Evolutionary conservation across 139 green algal genomes (phyloP).

Genomic region (Micractinium conductrix): DNA sequence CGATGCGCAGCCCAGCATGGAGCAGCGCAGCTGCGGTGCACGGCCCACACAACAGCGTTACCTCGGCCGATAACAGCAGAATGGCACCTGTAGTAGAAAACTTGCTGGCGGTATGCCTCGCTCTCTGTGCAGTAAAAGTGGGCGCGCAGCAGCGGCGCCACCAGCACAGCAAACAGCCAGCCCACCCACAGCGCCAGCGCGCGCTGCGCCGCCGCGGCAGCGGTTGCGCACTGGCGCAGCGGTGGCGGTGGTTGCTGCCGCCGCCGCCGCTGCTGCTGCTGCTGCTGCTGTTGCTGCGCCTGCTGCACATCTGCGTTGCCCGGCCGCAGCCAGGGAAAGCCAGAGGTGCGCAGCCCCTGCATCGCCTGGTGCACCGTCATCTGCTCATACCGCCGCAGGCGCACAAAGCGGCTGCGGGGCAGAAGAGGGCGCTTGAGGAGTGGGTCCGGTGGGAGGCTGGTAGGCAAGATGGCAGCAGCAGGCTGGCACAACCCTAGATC

Average conservation of each 20-base stretch:
- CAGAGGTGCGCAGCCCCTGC: conserved; percentile 51
- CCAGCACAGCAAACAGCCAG: conserved; percentile 79
- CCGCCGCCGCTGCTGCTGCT: conserved; percentile 22
- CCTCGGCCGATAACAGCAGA: too few relatives aligned
- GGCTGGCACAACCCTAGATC: too few relatives aligned
- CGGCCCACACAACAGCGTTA: background rate
- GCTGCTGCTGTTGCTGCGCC: background rate
- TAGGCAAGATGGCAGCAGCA: background rate
- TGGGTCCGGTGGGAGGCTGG: too few relatives aligned
- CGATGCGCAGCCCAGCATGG: background rate
- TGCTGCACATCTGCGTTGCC: background rate
- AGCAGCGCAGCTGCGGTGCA: background rate
- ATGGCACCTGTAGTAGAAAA: conserved; percentile 86
- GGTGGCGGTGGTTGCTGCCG: background rate
- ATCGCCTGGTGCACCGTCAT: conserved; percentile 66
- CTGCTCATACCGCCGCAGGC: conserved; percentile 77
- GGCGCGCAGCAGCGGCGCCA: conserved; percentile 82
- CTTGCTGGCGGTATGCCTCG: conserved; percentile 76
- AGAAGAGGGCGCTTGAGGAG: background rate
- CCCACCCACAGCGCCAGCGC: conserved; percentile 68
- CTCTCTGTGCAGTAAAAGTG: conserved; percentile 94
- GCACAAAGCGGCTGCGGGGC: conserved; percentile 51
- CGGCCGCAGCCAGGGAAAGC: conserved; percentile 55
- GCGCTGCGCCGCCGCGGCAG: conserved; percentile 33
- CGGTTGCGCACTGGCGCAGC: conserved; percentile 22